Evolutionary conservation across 176 grass and related monocot genomes (phyloP).

Genomic region (Echinochloa phyllopogon): DNA sequence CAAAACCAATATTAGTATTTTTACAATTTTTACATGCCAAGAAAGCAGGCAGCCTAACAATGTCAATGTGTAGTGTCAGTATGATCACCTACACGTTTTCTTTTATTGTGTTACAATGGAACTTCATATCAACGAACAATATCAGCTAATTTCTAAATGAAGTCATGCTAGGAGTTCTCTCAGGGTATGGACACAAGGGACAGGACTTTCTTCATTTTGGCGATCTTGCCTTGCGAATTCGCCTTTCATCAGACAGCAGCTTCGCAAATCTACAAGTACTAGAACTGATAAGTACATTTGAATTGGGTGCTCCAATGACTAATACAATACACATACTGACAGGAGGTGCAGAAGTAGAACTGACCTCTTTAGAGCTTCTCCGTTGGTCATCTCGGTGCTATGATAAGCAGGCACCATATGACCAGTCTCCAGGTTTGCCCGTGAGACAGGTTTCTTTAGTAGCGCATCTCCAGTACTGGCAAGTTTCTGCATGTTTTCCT

Average conservation of each 20-base stretch:
- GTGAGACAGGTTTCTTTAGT: constrained; percentile 73
- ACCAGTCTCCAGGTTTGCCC: constrained; percentile 73
- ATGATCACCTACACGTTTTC: constrained; percentile 26
- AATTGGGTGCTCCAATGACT: background rate
- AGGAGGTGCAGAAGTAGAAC: constrained; percentile 20
- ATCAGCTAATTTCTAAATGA: constrained; percentile 31
- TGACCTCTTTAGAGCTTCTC: constrained; percentile 73
- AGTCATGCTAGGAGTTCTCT: constrained; percentile 27
- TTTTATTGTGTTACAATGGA: constrained; percentile 31
- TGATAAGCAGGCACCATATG: constrained; percentile 51
- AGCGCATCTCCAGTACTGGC: constrained; percentile 54
- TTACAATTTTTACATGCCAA: constrained; percentile 24
- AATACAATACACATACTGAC: constrained; percentile 4
- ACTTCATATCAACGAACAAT: constrained; percentile 20
- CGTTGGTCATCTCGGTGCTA: constrained; percentile 58
- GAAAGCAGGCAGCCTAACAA: constrained; percentile 3
- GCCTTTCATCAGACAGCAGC: constrained; percentile 67
- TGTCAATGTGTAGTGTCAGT: background rate
- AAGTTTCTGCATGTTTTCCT: constrained; percentile 78
- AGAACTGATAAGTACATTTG: constrained; percentile 37
- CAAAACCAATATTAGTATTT: background rate
- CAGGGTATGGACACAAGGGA: constrained; percentile 6
- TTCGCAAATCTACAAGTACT: constrained; percentile 61
- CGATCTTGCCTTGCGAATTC: constrained; percentile 51
- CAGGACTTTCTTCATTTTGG: constrained; percentile 52